phyloP scores from a whole-genome alignment of 352 stramenopile genomes.

The Aphanomyces astaci region DNA sequence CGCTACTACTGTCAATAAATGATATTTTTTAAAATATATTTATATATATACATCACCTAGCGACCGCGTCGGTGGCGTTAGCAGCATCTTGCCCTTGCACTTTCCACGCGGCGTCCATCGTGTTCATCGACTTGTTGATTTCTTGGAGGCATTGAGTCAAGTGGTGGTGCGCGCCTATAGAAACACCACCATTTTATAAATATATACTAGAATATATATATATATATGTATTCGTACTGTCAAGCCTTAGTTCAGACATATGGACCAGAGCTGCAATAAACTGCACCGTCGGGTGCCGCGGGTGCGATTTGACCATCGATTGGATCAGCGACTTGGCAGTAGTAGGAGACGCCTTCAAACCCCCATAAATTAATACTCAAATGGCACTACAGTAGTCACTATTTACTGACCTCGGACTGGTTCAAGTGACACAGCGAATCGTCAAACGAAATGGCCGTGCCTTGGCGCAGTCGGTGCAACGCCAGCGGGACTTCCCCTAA shows the following conservation, averaged over 20 bases:
- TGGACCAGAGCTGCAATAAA: slow-evolving; percentile 17
- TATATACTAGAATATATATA: too few relatives aligned
- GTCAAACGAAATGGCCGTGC: slow-evolving; percentile 12
- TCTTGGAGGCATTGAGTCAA: slow-evolving; percentile 6
- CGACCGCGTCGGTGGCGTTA: background rate
- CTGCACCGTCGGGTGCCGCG: background rate
- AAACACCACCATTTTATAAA: too few relatives aligned
- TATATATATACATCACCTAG: too few relatives aligned
- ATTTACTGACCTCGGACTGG: background rate
- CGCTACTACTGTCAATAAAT: too few relatives aligned
- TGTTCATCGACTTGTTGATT: background rate
- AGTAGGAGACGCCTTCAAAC: background rate
- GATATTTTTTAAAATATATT: too few relatives aligned
- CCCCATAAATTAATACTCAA: too few relatives aligned
- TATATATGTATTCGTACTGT: too few relatives aligned
- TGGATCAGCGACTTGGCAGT: background rate
- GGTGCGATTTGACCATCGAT: background rate
- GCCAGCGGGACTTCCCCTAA: slow-evolving; percentile 9
- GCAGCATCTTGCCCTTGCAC: background rate
- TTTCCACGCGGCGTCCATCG: background rate
- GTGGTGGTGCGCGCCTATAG: slow-evolving; percentile 9
- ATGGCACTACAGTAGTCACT: too few relatives aligned
- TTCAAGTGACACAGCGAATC: slow-evolving; percentile 17
- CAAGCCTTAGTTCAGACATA: slow-evolving; percentile 14
- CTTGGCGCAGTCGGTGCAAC: slow-evolving; percentile 3